These are phyloP conservation scores for Gossypium schwendimanii DNA, from an alignment of 441 rosid genomes.

Conservation along the genomic window DNA sequence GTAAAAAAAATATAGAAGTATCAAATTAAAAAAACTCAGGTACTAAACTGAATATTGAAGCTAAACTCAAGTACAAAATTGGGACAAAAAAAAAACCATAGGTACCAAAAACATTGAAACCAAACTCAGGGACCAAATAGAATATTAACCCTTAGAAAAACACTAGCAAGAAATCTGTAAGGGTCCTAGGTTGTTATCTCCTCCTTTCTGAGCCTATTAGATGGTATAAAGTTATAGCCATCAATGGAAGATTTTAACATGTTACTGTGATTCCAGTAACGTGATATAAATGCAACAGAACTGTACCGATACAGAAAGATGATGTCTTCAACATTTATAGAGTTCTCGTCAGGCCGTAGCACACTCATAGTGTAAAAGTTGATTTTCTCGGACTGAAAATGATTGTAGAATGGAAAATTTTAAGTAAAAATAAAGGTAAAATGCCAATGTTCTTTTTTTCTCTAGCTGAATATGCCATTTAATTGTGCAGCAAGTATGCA, in stretches of 20 bases:
- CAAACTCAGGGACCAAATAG: no score
- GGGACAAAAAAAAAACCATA: no score
- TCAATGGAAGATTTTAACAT: neutral
- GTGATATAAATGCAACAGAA: conserved; percentile 7
- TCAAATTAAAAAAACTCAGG: no score
- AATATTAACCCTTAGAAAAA: no score
- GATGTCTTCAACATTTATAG: conserved; percentile 55
- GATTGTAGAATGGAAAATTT: neutral
- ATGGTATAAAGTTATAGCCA: neutral
- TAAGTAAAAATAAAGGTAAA: neutral
- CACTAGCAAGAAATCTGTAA: neutral
- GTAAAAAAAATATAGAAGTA: no score
- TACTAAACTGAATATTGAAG: no score
- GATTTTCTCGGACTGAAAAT: conserved; percentile 64
- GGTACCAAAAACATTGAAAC: no score
- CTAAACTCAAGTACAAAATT: no score
- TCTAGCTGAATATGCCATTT: neutral
- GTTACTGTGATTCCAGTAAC: neutral
- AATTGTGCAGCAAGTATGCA: neutral
- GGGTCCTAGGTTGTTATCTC: neutral
- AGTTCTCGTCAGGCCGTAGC: conserved; percentile 58
- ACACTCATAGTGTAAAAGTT: conserved; percentile 88
- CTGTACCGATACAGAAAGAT: conserved; percentile 81
- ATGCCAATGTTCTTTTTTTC: neutral
- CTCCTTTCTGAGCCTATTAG: neutral